A percentile compares a stretch with the other conserved stretches of the same genome.
Conservation (phyloP, 2,329 filamentous ascomycete genomes). For the Ceratocystis diversiconidia region DNA sequence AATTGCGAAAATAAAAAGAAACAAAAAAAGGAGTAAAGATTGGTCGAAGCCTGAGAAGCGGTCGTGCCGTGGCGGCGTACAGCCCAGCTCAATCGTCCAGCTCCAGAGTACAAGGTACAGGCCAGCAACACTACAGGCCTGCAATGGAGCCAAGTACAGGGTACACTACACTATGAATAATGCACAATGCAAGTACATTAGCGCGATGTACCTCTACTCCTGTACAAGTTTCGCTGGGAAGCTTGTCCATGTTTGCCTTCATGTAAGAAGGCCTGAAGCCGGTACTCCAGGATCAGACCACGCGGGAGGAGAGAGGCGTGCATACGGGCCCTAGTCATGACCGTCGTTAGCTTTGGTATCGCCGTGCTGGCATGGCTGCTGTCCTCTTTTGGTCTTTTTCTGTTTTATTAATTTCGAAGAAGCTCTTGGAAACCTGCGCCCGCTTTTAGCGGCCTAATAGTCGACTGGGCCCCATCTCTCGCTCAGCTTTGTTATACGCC, state of each 20-base stretch:
- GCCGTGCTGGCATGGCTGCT: too few relatives aligned
- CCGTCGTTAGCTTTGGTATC: too few relatives aligned
- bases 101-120: neutral
- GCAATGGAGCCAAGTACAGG: neutral
- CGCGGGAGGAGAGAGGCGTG: neutral
- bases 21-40: constrained; percentile 2
- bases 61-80: neutral
- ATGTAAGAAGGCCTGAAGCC: neutral
- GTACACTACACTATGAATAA: neutral
- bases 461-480: too few relatives aligned
- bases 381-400: too few relatives aligned
- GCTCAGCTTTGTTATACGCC: too few relatives aligned
- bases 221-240: neutral
- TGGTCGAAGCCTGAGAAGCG: neutral
- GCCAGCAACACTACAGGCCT: neutral
- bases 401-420: too few relatives aligned
- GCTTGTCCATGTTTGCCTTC: neutral
- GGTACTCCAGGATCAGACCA: neutral
- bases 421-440: too few relatives aligned
- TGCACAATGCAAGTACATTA: neutral
- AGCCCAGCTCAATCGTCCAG: too few relatives aligned
- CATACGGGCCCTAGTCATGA: too few relatives aligned
- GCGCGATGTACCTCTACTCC: too few relatives aligned
- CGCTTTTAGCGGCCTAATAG: too few relatives aligned
- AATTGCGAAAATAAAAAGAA: neutral